Base-by-base conservation (phyloP, 2,329 filamentous ascomycete species). In the Spiromastix sp. region DNA sequence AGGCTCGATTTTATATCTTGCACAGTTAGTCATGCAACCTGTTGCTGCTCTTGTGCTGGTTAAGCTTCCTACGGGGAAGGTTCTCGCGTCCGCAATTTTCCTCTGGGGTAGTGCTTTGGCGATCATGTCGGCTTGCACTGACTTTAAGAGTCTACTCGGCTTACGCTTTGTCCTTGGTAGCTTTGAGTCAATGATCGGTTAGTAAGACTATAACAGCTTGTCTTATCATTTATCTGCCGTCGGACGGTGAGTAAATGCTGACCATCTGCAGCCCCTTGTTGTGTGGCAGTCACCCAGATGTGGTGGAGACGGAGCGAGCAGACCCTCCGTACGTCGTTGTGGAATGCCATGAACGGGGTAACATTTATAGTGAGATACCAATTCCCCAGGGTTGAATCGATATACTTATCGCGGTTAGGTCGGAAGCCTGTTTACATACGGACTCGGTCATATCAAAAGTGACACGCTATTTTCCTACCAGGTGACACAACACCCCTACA, bases 291-390 rank as follows among this genome's bases (percentile, higher is more conserved):
- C 21, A 74, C 72, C 1, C 66, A 70, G 36, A 75, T 76, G 70
- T 79, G 74, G 74, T 79, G 71, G 61, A 64, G 70, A 27, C 63
- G 72, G 34, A 61, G 65, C 38, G 74, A 78, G 44, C 73, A 78
- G 50, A 74, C 73, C 0, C 50, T 71, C 32, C 57, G 74, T 3
- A 70, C 72, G 9, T 67, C 69, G 6, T 64, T 66, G 2, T 78
- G 74, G 74, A 76, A 77, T 45, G 67, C 65, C 13, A 77, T 75
- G 68, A 72, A 77, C 36, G 73, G 74, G 2, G 51, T 76, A 3
- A 72, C 71, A 3, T 71, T 69, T 48, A 72, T 75, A 6, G 32
- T 34, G 27, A 16, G 44, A 62, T 65, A 17, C 9, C 36, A 28
- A 10, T 16, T 26, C 9, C n/a, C n/a, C n/a, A n/a, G n/a, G n/a